Base-by-base conservation (phyloP, 2,329 filamentous ascomycete genomes). In the Calonectria crousiana region DNA sequence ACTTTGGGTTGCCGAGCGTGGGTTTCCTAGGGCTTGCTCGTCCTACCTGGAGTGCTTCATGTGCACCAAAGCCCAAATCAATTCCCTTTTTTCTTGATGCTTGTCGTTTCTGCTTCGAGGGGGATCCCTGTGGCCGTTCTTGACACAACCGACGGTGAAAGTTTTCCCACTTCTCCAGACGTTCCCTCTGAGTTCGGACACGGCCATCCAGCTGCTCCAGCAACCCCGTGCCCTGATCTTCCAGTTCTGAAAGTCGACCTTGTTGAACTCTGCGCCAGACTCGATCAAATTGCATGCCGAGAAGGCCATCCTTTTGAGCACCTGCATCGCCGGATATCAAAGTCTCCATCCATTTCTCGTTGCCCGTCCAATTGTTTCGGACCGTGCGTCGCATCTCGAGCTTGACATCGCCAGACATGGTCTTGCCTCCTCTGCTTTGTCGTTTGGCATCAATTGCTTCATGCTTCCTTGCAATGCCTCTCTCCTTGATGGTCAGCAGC, bases 291-390 rank as follows among this genome's bases (percentile, higher is more conserved):
- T 91, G 87, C 44, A 89, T 89, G 2, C 89, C 89, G 18, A 98
- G 82, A n/a, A 97, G 86, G 0, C 88, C 89, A 74, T 94, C 93
- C 38, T 87, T 89, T 32, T 86, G 86, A 2, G 87, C 84, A 10
- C 86, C 86, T 26, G 87, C 86, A 58, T 95, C 93, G 2, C 94
- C 94, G 66, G 93, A 88, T 0, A 97, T 82, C 26, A 98, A 85
- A 2, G 91, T 88, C 62, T 95, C 90, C 78, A 95, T 89, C 93
- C 95, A 96, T 71, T 91, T 89, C 73, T 93, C 90, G 79, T 93
- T 92, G 2, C 95, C 95, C 18, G 94, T 88, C 95, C 95, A 98
- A 77, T 95, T 95, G 74, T 92, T 92, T 44, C 90, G 88, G 36
- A 95, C 85, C 3, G 90, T 88, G 52, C 90, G 90, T 78, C 92